Conservation (phyloP, 441 rosid genomes). For the Isatis lusitanica region DNA sequence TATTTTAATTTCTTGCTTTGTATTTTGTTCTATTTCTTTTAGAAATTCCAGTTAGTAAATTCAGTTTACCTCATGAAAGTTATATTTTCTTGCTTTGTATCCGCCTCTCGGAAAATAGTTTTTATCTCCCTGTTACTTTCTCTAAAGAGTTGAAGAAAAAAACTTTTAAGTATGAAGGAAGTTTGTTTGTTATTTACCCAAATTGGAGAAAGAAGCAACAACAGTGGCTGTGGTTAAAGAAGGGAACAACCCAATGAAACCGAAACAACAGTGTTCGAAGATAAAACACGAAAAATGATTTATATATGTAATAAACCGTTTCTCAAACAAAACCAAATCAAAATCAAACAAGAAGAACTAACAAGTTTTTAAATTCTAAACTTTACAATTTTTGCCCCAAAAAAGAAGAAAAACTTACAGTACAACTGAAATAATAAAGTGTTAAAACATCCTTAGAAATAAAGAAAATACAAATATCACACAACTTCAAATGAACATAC, state of each 20-base stretch:
- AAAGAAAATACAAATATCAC: conserved; percentile 24
- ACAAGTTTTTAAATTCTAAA: conserved; percentile 10
- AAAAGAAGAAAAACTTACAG: no score
- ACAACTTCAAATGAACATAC: conserved; percentile 10
- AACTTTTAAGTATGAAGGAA: not conserved
- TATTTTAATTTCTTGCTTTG: no score
- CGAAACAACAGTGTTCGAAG: not conserved
- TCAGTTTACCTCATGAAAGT: not conserved
- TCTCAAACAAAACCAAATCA: conserved; percentile 15
- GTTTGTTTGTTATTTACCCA: not conserved
- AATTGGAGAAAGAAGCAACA: not conserved
- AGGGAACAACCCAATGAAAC: not conserved
- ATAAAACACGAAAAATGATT: not conserved
- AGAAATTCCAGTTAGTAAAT: no score
- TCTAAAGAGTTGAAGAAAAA: not conserved
- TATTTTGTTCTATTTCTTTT: no score
- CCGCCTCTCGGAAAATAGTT: not conserved
- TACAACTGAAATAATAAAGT: conserved; percentile 17
- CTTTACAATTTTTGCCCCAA: no score
- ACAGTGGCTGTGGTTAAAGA: not conserved
- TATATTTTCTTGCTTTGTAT: no score
- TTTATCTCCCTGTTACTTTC: not conserved
- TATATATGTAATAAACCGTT: not conserved
- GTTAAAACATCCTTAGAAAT: conserved; percentile 7
- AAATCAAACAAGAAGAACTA: conserved; percentile 18